These are phyloP conservation scores for Tetrahymena thermophila DNA, from an alignment of 73 alveolate genomes.

Conservation along the genomic window DNA sequence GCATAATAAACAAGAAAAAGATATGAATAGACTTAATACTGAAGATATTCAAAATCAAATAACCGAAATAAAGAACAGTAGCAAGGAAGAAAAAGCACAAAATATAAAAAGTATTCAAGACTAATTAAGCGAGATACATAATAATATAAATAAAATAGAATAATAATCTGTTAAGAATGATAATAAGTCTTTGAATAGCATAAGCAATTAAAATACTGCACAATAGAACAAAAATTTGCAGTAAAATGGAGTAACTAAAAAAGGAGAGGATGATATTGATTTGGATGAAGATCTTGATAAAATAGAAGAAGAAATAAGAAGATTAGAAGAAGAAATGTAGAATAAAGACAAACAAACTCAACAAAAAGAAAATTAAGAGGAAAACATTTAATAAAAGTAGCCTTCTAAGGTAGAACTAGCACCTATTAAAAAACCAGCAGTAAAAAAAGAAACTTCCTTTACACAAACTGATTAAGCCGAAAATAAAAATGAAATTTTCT, in stretches of 20 bases:
- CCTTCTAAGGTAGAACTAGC: neutral
- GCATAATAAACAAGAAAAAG: neutral
- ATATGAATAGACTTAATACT: neutral
- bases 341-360: neutral
- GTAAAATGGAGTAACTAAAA: neutral
- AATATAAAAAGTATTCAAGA: neutral
- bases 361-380: neutral
- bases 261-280: neutral
- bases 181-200: neutral
- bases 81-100: neutral
- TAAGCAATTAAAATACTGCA: neutral
- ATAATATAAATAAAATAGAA: neutral
- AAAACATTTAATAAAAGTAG: neutral
- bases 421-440: neutral
- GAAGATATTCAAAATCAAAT: neutral
- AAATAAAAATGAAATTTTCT: neutral
- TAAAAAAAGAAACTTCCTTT: neutral
- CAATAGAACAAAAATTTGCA: neutral
- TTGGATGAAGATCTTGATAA: neutral
- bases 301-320: neutral
- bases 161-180: neutral
- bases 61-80: neutral
- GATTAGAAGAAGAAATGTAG: neutral
- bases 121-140: neutral
- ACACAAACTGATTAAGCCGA: neutral